These are phyloP conservation scores for Leishmania arabica DNA, from an alignment of 208 protist species.

Conservation along the genomic window DNA sequence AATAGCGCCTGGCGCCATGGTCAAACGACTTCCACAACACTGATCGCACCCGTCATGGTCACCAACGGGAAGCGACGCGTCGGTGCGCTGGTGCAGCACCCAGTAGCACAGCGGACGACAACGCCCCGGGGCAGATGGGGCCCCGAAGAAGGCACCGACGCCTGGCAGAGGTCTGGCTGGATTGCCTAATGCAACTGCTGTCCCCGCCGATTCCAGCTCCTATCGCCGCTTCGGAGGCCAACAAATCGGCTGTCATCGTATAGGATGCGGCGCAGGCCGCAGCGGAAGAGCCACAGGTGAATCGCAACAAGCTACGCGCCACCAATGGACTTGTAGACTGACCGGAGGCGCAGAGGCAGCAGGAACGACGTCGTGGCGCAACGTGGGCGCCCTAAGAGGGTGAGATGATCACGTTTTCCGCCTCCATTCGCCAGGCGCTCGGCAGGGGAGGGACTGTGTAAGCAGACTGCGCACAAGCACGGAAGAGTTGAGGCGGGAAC, in stretches of 20 bases:
- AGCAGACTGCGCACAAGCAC: too few relatives aligned
- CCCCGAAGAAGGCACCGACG: not conserved
- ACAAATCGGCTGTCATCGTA: not conserved
- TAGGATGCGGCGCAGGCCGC: not conserved
- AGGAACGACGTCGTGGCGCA: not conserved
- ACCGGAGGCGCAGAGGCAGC: constrained; percentile 23
- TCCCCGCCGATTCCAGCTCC: not conserved
- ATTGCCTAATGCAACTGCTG: not conserved
- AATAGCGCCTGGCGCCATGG: not conserved
- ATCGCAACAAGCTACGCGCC: constrained; percentile 63
- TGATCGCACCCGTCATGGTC: not conserved
- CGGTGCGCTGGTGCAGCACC: not conserved
- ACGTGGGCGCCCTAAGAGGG: constrained; percentile 18
- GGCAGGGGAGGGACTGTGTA: too few relatives aligned
- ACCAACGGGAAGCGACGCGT: not conserved
- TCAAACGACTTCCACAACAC: not conserved
- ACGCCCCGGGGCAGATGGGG: not conserved
- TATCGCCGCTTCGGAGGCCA: not conserved
- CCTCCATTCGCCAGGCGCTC: constrained; percentile 36
- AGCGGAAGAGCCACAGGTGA: constrained; percentile 8
- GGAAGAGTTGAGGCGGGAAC: too few relatives aligned
- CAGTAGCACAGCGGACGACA: not conserved
- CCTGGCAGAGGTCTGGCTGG: not conserved
- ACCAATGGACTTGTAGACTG: constrained; percentile 61
- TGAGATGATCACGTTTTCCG: constrained; percentile 35